phyloP scores from a whole-genome alignment of 176 grass and related monocot species.

The Coix lacrymajobi region DNA sequence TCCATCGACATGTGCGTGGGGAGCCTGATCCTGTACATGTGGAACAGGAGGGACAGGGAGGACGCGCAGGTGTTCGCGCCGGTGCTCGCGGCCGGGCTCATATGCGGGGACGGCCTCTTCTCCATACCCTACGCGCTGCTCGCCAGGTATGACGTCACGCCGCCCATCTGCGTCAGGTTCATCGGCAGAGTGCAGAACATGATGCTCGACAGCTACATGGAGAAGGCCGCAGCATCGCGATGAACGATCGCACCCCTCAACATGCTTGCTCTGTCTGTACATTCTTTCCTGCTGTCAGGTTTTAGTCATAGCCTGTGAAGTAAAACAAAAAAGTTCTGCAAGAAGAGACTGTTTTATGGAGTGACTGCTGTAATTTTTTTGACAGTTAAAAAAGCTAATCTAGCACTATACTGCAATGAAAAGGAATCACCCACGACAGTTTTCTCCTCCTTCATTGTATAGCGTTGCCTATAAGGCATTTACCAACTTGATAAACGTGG shows the following conservation, averaged over 20 bases:
- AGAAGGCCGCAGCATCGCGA: not conserved
- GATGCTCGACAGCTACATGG: conserved; percentile 39
- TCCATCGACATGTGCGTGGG: conserved; percentile 71
- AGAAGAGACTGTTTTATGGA: not conserved
- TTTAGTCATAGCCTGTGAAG: conserved; percentile 12
- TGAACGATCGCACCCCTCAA: not conserved
- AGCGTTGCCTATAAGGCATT: too few relatives aligned
- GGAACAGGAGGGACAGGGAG: conserved; percentile 33
- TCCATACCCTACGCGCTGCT: conserved; percentile 64
- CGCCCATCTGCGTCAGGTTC: conserved; percentile 69
- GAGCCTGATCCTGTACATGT: conserved; percentile 47
- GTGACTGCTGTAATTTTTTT: not conserved
- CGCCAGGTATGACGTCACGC: conserved; percentile 40
- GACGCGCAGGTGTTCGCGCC: conserved; percentile 44
- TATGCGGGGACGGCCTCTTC: conserved; percentile 69
- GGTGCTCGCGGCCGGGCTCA: conserved; percentile 55
- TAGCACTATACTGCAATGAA: not conserved
- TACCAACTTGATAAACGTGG: too few relatives aligned
- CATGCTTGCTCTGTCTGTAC: conserved; percentile 8
- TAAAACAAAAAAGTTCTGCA: not conserved
- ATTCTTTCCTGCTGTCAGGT: conserved; percentile 1
- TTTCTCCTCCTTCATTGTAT: not conserved
- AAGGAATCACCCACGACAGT: not conserved
- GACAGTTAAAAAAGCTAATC: not conserved
- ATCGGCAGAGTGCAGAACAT: conserved; percentile 39